phyloP scores from a whole-genome alignment of 352 stramenopile species.

The Globisporangium canariense region DNA sequence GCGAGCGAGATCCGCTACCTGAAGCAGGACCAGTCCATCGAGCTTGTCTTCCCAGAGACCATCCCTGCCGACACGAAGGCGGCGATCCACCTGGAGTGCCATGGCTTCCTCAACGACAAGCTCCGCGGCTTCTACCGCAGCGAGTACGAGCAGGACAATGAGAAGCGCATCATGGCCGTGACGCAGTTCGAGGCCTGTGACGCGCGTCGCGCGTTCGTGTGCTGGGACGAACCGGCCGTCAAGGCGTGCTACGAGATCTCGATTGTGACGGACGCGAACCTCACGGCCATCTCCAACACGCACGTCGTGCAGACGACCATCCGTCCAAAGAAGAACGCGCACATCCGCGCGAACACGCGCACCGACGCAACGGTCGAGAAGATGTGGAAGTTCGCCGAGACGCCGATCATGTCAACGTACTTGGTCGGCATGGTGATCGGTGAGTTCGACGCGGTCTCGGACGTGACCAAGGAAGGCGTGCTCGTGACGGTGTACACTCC shows the following conservation, averaged over 20 bases:
- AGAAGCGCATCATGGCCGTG: slow-evolving; percentile 93
- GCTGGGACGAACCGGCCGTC: slow-evolving; percentile 96
- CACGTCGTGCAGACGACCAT: slow-evolving; percentile 87
- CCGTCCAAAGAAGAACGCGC: slow-evolving; percentile 53
- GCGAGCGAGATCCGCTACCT: slow-evolving; percentile 60
- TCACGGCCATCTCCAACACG: slow-evolving; percentile 96
- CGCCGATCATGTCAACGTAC: slow-evolving; percentile 98
- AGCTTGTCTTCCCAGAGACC: slow-evolving; percentile 43
- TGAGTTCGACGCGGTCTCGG: slow-evolving; percentile 95
- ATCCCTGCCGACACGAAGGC: slow-evolving; percentile 32
- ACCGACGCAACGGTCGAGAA: slow-evolving; percentile 44
- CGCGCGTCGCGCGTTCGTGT: slow-evolving; percentile 94
- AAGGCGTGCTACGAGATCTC: slow-evolving; percentile 95
- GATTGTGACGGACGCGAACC: slow-evolving; percentile 83
- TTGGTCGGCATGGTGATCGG: slow-evolving; percentile 92
- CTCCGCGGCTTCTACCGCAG: slow-evolving; percentile 96
- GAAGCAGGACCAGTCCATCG: slow-evolving; percentile 48
- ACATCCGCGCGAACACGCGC: slow-evolving; percentile 41
- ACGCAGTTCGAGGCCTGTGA: slow-evolving; percentile 85
- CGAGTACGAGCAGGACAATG: slow-evolving; percentile 89
- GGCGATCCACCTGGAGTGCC: slow-evolving; percentile 45
- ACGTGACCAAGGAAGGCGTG: slow-evolving; percentile 87
- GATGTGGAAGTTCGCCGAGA: slow-evolving; percentile 86
- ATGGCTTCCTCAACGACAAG: slow-evolving; percentile 88
- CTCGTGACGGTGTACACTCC: slow-evolving; percentile 95